Evolutionary conservation across 148 eudicot species (phyloP), one percentile per base, ranked within the genome.

Genomic region (Cornus kousa): DNA sequence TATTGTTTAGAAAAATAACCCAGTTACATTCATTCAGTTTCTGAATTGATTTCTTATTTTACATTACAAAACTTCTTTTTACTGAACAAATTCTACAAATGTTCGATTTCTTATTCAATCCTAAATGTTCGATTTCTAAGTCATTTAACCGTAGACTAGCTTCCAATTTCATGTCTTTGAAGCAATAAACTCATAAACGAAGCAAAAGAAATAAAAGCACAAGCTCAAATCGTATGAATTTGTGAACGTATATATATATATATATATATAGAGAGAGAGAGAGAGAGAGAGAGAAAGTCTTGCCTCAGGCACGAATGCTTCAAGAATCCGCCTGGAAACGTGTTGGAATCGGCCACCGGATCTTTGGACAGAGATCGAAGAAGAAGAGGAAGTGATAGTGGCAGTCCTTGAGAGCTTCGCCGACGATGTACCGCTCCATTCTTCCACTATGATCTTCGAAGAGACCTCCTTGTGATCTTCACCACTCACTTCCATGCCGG

Each of bases 241-340:
- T 53, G 59, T 7, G 35, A 6, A 35, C 2, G 5, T 13, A 48
- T 8, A 70, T 16, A 66, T 3, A 17, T 46, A 33, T 22, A 53
- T 48, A 46, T 12, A 12, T 22, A 24, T 28, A 68, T n/a, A n/a
- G n/a, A n/a, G n/a, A n/a, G n/a, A n/a, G n/a, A n/a, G n/a, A n/a
- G 17, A 16, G 7, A 19, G 32, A 9, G 31, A 71, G 70, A 71
- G 35, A 48, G 23, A 76, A 24, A n/a, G 17, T 5, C 17, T 83
- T 71, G 46, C 98, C 95, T 94, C 98, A 66, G 98, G 98, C 46
- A 94, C 97, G 80, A 94, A 92, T 32, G 98, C 98, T 80, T 93
- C 81, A 50, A 88, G 90, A 75, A 94, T 74, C 48, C 90, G 88
- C 64, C 87, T 76, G 66, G 85, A 75, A n/a, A 89, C 33, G 5